Conservation (phyloP, 371 early-diverging fungal species). For the Lichtheimia corymbifera region DNA sequence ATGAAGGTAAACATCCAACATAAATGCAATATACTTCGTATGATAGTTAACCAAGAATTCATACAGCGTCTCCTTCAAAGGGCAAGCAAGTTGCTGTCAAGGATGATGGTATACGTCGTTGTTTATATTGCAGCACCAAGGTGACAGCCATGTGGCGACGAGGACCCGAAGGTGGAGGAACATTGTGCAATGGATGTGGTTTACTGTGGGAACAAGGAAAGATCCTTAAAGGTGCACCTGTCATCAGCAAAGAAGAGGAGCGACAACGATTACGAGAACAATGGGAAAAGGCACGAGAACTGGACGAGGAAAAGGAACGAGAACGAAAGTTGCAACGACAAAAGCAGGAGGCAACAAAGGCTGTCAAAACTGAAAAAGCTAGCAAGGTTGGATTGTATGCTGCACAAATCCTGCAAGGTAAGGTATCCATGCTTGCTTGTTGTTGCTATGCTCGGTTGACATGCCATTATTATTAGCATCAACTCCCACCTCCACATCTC, state of each 20-base stretch:
- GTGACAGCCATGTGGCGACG: conserved; percentile 48
- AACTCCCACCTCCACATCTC: conserved; percentile 12
- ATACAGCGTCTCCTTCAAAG: conserved; percentile 16
- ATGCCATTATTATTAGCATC: no score
- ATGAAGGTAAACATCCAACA: conserved; percentile 27
- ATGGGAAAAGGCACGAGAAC: conserved; percentile 20
- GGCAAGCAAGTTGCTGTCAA: conserved; percentile 19
- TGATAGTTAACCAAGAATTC: not conserved
- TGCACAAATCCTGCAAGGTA: conserved; percentile 5
- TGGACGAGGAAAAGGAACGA: conserved; percentile 18
- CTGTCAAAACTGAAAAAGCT: not conserved
- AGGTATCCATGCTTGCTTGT: not conserved
- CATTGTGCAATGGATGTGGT: conserved; percentile 52
- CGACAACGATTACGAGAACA: conserved; percentile 22
- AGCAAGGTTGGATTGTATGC: conserved; percentile 3
- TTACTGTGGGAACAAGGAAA: conserved; percentile 57
- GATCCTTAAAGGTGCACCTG: conserved; percentile 46
- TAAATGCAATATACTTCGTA: not conserved
- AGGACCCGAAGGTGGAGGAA: conserved; percentile 45
- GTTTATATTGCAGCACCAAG: conserved; percentile 44
- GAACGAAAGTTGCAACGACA: conserved; percentile 7
- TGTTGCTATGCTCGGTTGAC: not conserved
- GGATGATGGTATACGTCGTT: conserved; percentile 40
- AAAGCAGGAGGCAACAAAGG: conserved; percentile 6
- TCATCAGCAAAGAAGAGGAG: conserved; percentile 34